These are phyloP conservation scores for Leucosporidium scottii DNA, from an alignment of 768 basidiomycete genomes.

Conservation along the genomic window DNA sequence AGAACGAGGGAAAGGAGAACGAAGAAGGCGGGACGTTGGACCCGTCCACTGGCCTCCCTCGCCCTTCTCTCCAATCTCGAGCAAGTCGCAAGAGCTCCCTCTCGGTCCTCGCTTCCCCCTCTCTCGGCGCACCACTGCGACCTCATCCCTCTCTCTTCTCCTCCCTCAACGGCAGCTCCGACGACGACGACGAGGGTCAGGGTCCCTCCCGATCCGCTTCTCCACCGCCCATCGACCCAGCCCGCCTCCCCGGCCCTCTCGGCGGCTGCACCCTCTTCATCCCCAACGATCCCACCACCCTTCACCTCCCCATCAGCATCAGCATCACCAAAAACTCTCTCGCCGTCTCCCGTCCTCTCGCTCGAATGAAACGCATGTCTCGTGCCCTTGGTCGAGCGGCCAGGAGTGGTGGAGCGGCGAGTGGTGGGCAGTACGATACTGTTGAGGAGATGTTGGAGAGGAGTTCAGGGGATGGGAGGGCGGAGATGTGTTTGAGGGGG, in stretches of 20 bases:
- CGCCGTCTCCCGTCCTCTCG: conserved; percentile 6
- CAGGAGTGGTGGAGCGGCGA: neutral
- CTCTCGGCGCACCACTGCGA: no score
- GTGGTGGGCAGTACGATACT: conserved; percentile 2
- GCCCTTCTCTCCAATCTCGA: no score
- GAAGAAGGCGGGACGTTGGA: no score
- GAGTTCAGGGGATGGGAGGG: conserved; percentile 16
- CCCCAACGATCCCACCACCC: conserved; percentile 3
- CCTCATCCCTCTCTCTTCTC: no score
- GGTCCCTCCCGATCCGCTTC: neutral
- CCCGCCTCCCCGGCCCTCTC: conserved; percentile 7
- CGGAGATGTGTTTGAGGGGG: conserved; percentile 16
- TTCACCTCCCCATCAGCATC: neutral
- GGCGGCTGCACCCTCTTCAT: conserved; percentile 26
- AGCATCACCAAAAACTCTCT: conserved; percentile 2
- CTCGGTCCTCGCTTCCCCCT: conserved; percentile 11
- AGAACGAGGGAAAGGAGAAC: no score
- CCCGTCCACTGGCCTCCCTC: no score
- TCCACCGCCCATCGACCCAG: conserved; percentile 2
- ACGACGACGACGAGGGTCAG: no score
- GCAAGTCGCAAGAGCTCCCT: conserved; percentile 9
- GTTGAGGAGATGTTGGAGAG: conserved; percentile 23
- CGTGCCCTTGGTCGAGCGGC: conserved; percentile 17
- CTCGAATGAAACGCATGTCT: conserved; percentile 3
- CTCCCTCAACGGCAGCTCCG: no score